Conservation (phyloP, 2,329 filamentous ascomycete genomes). For the Paecilomyces sp. region DNA sequence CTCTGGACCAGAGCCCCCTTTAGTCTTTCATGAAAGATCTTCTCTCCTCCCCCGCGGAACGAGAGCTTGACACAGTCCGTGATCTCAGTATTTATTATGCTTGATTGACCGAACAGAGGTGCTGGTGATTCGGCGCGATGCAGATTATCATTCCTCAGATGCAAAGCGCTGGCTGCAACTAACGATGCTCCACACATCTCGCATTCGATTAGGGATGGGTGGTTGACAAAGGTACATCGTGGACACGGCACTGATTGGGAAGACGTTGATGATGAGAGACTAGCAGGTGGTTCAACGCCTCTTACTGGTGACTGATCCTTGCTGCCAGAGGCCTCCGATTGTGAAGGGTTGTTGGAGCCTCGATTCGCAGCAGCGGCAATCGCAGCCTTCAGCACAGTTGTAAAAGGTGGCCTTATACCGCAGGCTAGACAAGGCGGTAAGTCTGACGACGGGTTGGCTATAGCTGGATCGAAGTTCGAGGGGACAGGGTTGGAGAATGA, state of each 20-base stretch:
- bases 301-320: neutral
- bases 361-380: conserved; percentile 62
- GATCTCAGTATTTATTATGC: conserved; percentile 49
- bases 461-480: conserved; percentile 82
- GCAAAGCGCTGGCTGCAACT: conserved; percentile 45
- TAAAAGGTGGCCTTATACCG: conserved; percentile 82
- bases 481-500: conserved; percentile 90
- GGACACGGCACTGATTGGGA: conserved; percentile 51
- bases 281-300: neutral
- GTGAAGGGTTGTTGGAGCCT: conserved; percentile 4
- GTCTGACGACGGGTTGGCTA: conserved; percentile 70
- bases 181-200: conserved; percentile 86
- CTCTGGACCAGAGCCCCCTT: conserved; percentile 84
- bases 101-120: conserved; percentile 49
- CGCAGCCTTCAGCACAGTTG: conserved; percentile 77
- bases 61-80: conserved; percentile 82
- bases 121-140: conserved; percentile 69
- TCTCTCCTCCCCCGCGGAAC: conserved; percentile 81
- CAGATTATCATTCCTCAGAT: conserved; percentile 17
- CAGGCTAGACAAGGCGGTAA: conserved; percentile 85
- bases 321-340: neutral
- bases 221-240: conserved; percentile 88
- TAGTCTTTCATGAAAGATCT: conserved; percentile 80
- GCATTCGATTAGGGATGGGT: conserved; percentile 76
- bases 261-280: conserved; percentile 2